A percentile compares a stretch with the other conserved stretches of the same genome.
These are phyloP conservation scores for Petunia axillaris DNA, from an alignment of 257 asterid genomes.

Conservation along the genomic window DNA sequence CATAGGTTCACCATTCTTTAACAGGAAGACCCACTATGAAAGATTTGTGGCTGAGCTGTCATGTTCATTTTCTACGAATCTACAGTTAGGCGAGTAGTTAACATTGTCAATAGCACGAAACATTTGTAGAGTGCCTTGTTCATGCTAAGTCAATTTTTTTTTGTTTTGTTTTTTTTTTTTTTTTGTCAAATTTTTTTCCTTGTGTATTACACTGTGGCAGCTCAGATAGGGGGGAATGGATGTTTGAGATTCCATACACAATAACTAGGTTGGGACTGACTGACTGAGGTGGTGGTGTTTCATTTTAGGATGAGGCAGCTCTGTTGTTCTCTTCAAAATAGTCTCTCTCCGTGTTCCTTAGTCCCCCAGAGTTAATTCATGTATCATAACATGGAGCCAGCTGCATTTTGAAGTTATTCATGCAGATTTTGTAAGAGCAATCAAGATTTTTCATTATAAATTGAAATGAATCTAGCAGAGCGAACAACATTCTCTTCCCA, in stretches of 20 bases:
- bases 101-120: neutral
- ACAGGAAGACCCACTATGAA: neutral
- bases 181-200: neutral
- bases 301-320: slow-evolving; percentile 11
- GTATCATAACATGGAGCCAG: neutral
- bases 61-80: slow-evolving; percentile 1
- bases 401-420: neutral
- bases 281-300: slow-evolving; percentile 13
- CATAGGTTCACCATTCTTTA: neutral
- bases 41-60: neutral
- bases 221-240: neutral
- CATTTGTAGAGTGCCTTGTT: slow-evolving; percentile 16
- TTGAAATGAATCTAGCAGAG: neutral
- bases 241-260: slow-evolving; percentile 4
- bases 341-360: neutral
- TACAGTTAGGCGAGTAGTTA: slow-evolving; percentile 4
- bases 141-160: neutral
- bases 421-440: neutral
- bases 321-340: neutral
- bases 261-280: neutral
- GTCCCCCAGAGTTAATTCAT: slow-evolving; percentile 8
- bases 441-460: neutral
- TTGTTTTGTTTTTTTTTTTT: neutral
- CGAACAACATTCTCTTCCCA: neutral
- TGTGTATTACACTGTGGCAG: neutral